Evolutionary conservation across 768 basidiomycete species (phyloP).

Genomic region (Galerina sulciceps): DNA sequence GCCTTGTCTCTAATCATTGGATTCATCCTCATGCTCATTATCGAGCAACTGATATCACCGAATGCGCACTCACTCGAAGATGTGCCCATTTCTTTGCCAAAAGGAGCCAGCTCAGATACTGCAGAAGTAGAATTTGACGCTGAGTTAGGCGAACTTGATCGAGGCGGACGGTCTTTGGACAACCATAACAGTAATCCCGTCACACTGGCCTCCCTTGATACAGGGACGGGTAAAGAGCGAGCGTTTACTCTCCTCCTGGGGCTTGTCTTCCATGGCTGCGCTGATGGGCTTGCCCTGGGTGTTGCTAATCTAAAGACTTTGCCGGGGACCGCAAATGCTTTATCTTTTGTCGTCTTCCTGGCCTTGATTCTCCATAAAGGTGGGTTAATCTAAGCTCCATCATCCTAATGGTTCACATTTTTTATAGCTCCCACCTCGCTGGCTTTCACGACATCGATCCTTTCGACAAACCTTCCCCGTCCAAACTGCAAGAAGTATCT

Average conservation of each 20-base stretch:
- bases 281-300: slow-evolving; percentile 93
- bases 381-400: slow-evolving; percentile 16
- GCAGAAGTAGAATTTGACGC: slow-evolving; percentile 60
- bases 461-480: slow-evolving; percentile 74
- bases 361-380: slow-evolving; percentile 95
- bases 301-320: slow-evolving; percentile 51
- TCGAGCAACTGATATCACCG: slow-evolving; percentile 65
- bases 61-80: slow-evolving; percentile 34
- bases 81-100: slow-evolving; percentile 9
- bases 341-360: slow-evolving; percentile 87
- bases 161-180: slow-evolving; percentile 29
- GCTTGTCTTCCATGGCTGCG: slow-evolving; percentile 83
- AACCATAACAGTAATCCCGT: slow-evolving; percentile 5
- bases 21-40: slow-evolving; percentile 63
- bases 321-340: slow-evolving; percentile 41
- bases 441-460: slow-evolving; percentile 83
- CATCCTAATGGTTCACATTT: background rate
- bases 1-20: slow-evolving; percentile 69
- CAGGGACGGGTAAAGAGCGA: slow-evolving; percentile 31
- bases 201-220: slow-evolving; percentile 18
- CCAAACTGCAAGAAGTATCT: slow-evolving; percentile 76
- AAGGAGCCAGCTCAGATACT: background rate
- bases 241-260: slow-evolving; percentile 84
- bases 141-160: slow-evolving; percentile 60
- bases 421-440: slow-evolving; percentile 84